Evolutionary conservation across 2,329 filamentous ascomycete genomes (phyloP).

Genomic region (Sporothrix luriei): DNA sequence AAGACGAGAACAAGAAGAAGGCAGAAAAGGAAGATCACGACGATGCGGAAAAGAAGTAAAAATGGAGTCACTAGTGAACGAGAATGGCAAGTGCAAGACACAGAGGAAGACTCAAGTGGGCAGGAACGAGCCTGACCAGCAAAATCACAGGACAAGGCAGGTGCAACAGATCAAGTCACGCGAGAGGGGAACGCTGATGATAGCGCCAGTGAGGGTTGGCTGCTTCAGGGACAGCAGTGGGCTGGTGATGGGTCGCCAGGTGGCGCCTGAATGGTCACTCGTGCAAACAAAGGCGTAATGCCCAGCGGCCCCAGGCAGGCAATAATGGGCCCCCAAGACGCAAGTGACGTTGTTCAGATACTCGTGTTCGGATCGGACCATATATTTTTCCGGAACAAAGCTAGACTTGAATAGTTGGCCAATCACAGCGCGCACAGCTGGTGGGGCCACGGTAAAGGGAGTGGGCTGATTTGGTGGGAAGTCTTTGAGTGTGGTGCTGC

Average conservation of each 20-base stretch:
- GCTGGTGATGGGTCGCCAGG: neutral
- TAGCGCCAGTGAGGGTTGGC: neutral
- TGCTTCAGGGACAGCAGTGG: neutral
- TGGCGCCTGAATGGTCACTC: neutral
- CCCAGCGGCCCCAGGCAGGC: slow-evolving; percentile 9
- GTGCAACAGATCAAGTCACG: slow-evolving; percentile 14
- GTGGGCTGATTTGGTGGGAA: slow-evolving; percentile 35
- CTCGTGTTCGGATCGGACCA: neutral
- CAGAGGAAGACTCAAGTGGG: slow-evolving; percentile 3
- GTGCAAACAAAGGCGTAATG: slow-evolving; percentile 9
- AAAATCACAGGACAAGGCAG: slow-evolving; percentile 22
- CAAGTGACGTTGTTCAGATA: slow-evolving; percentile 25
- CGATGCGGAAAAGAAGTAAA: neutral
- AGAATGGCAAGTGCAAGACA: slow-evolving; percentile 2
- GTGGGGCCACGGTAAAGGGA: slow-evolving; percentile 18
- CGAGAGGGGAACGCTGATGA: slow-evolving; percentile 24
- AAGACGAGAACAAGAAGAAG: neutral
- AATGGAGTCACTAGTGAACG: neutral
- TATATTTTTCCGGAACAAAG: neutral
- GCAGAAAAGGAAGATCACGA: neutral
- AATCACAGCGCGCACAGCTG: neutral
- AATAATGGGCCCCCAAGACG: slow-evolving; percentile 12
- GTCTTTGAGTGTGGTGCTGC: slow-evolving; percentile 24
- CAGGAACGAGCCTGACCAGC: slow-evolving; percentile 14
- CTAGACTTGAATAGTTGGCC: neutral